Conservation (phyloP, 768 basidiomycete genomes). For the Gelatoporia subvermispora region DNA sequence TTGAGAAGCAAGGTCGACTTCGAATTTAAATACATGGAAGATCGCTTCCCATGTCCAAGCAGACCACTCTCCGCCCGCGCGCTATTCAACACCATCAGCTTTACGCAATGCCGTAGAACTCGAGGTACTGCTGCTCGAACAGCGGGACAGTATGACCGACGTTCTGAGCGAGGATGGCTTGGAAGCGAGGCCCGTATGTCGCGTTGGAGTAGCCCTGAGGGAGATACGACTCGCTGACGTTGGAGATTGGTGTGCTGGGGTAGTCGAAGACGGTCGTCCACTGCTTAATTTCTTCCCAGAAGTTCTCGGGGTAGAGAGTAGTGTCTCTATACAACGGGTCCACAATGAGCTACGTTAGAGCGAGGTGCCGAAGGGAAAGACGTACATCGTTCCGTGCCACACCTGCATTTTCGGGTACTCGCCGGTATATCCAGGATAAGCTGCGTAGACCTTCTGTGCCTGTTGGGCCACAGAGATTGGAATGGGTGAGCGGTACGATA, state of each 20-base stretch:
- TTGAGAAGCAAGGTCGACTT: too few relatives aligned
- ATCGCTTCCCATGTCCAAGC: too few relatives aligned
- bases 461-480: slow-evolving; percentile 3
- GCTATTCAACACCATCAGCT: too few relatives aligned
- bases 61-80: too few relatives aligned
- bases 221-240: slow-evolving; percentile 32
- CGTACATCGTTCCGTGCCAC: slow-evolving; percentile 47
- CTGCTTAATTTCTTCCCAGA: slow-evolving; percentile 46
- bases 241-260: slow-evolving; percentile 34
- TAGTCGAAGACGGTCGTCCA: slow-evolving; percentile 54
- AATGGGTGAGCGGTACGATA: background rate
- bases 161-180: slow-evolving; percentile 43
- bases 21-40: too few relatives aligned
- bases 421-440: slow-evolving; percentile 51
- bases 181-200: slow-evolving; percentile 44
- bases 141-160: slow-evolving; percentile 51
- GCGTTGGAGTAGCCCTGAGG: slow-evolving; percentile 45
- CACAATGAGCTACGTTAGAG: background rate
- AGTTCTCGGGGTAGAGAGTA: slow-evolving; percentile 46
- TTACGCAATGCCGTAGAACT: slow-evolving; percentile 42
- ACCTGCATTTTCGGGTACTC: slow-evolving; percentile 45
- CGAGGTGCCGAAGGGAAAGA: background rate
- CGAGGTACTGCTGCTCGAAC: slow-evolving; percentile 41
- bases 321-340: slow-evolving; percentile 33
- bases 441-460: slow-evolving; percentile 42